Conservation (phyloP, 768 basidiomycete genomes). For the Naematelia encephala region DNA sequence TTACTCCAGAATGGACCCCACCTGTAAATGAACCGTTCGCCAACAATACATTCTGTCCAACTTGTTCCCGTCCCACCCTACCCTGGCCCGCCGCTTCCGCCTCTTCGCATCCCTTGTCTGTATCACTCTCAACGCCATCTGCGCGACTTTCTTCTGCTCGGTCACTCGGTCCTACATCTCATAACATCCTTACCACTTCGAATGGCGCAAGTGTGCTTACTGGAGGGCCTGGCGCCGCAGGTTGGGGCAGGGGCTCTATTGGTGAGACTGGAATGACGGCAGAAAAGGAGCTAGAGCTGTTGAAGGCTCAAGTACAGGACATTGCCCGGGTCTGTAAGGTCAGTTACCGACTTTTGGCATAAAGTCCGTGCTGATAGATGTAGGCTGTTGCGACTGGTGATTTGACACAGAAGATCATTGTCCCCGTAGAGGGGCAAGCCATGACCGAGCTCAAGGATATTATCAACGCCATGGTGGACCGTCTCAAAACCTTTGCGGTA, state of each 20-base stretch:
- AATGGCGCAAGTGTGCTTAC: constrained; percentile 27
- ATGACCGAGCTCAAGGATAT: constrained; percentile 73
- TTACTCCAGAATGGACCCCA: constrained; percentile 43
- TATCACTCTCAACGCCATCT: constrained; percentile 29
- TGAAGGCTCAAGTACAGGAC: constrained; percentile 80
- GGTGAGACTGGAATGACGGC: constrained; percentile 44
- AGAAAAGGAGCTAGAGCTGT: constrained; percentile 65
- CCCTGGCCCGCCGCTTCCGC: background rate
- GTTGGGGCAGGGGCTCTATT: constrained; percentile 21
- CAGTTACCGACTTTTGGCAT: constrained; percentile 4
- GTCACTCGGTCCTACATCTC: constrained; percentile 1
- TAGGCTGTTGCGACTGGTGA: constrained; percentile 70
- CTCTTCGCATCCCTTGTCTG: constrained; percentile 26
- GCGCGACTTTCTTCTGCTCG: constrained; percentile 11
- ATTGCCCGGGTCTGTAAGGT: constrained; percentile 73
- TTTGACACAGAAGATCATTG: constrained; percentile 72
- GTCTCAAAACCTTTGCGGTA: constrained; percentile 80
- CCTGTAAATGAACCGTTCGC: constrained; percentile 10
- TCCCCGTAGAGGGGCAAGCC: constrained; percentile 70
- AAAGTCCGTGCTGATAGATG: constrained; percentile 6
- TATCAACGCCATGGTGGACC: constrained; percentile 57
- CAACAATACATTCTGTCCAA: constrained; percentile 17
- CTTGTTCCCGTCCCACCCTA: constrained; percentile 21
- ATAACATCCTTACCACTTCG: constrained; percentile 24
- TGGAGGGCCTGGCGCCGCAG: constrained; percentile 29